Percentiles rank a stretch among this genome's conserved stretches.
phyloP scores from a whole-genome alignment of 192 early-diverging fungal genomes.

The Entomortierella chlamydospora region DNA sequence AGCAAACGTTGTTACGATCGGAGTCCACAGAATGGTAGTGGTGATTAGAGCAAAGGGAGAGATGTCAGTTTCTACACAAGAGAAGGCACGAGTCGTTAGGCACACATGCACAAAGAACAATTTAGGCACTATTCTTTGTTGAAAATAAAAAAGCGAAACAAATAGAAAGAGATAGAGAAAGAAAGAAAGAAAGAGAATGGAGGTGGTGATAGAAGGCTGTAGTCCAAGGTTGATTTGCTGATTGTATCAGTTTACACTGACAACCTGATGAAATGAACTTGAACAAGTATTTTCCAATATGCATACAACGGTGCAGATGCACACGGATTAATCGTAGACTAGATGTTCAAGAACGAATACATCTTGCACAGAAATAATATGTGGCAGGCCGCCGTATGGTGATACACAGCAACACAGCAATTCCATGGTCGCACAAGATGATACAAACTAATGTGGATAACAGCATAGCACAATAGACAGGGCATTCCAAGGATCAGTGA shows the following conservation, averaged over 20 bases:
- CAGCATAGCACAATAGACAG: no score
- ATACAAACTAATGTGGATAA: no score
- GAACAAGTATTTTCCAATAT: neutral
- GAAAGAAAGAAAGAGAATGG: neutral
- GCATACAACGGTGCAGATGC: constrained; percentile 8
- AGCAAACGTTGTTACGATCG: no score
- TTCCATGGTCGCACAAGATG: neutral
- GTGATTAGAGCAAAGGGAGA: neutral
- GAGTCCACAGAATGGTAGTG: neutral
- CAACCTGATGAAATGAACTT: neutral
- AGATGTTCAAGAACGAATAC: no score
- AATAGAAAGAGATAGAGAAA: neutral
- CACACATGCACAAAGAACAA: neutral
- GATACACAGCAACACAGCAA: no score
- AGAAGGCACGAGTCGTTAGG: constrained; percentile 2
- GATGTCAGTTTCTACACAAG: neutral
- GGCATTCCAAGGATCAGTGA: no score
- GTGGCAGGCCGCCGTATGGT: neutral
- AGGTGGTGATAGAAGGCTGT: neutral
- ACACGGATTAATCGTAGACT: neutral
- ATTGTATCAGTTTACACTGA: constrained; percentile 8
- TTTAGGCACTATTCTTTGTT: neutral
- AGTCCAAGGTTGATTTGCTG: neutral
- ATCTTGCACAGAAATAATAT: neutral
- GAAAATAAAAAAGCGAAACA: neutral